Evolutionary conservation across 805 yeast genomes (phyloP), one percentile per base, ranked within the genome.

Genomic region (Candida easanensis): DNA sequence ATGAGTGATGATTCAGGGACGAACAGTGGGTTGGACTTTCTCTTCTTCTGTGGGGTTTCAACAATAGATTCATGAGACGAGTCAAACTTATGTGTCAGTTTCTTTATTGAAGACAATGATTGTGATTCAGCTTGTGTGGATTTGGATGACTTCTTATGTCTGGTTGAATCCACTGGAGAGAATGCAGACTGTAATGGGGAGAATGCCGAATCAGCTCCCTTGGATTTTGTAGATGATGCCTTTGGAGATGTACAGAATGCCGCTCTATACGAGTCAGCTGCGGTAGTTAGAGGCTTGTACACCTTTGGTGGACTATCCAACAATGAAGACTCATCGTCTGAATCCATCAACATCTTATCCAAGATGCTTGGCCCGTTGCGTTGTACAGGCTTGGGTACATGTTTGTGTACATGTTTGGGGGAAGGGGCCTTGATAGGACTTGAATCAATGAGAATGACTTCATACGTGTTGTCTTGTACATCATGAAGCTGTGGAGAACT

Each of bases 1-100:
- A 11, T 4, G 5, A 10, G 4, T 13, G 41, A 33, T 9, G 39
- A 15, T 5, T 42, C 41, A 17, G 27, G 39, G 5, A 42, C 45
- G 21, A 41, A 41, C 14, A 37, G 41, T 2, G 38, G 28, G 19
- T 30, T 30, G 18, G 18, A 30, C 33, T 26, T 26, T 9, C 33
- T 17, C 7, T 17, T 8, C 19, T 30, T 30, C 33, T 30, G 7
- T 8, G 38, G 44, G 3, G 45, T 31, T 19, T 42, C 35, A 4
- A 26, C 38, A 20, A 42, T 42, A n/a, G 44, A 36, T 19, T 41
- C 44, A 8, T 14, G 17, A 9, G 40, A 31, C 4, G 44, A 31
- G 7, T 41, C 44, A 3, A 19, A 16, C 14, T 4, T 6, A 4
- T 15, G 20, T 31, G 18, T 14, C 14, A 41, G 15, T 7, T 20